These are phyloP conservation scores for Zalaria sp. DNA, from an alignment of 2,329 filamentous ascomycete genomes.

Conservation along the genomic window DNA sequence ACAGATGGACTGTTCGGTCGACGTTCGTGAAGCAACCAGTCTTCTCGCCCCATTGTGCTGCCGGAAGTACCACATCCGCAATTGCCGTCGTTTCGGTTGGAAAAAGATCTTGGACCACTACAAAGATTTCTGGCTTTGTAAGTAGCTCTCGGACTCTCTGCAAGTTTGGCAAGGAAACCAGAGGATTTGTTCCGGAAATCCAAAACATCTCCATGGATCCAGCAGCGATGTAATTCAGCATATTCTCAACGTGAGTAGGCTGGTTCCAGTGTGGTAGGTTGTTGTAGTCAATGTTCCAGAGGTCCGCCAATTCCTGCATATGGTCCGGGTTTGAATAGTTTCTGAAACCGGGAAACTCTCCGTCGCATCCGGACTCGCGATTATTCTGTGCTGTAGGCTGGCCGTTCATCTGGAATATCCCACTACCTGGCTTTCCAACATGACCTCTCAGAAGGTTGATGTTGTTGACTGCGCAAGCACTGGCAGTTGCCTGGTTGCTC, in stretches of 20 bases:
- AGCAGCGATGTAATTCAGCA: neutral
- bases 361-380: neutral
- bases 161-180: neutral
- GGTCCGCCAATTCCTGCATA: neutral
- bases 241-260: neutral
- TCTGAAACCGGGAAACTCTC: neutral
- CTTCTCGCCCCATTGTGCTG: neutral
- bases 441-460: neutral
- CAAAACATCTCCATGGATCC: neutral
- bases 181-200: neutral
- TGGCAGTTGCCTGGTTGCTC: constrained; percentile 26
- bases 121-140: neutral
- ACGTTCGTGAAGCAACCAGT: neutral
- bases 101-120: neutral
- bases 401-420: neutral
- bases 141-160: neutral
- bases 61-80: neutral
- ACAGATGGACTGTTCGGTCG: neutral
- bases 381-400: neutral
- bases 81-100: neutral
- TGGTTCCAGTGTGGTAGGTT: neutral
- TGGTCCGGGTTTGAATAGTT: neutral
- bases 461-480: constrained; percentile 8
- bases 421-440: neutral
- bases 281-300: neutral